These are phyloP conservation scores for Camellia granthamiana DNA, from an alignment of 148 eudicot genomes.

Conservation along the genomic window DNA sequence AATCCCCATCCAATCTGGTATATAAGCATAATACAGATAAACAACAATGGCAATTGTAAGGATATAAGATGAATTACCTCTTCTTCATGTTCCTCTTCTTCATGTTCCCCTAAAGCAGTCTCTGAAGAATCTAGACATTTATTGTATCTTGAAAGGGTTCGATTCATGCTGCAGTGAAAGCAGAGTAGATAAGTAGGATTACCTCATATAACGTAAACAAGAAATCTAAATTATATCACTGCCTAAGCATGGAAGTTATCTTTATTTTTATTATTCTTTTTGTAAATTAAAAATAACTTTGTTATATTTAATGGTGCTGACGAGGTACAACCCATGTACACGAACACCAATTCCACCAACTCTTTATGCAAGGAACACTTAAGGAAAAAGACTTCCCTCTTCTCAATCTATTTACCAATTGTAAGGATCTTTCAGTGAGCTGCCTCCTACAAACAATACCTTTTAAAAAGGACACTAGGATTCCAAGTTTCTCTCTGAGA, in stretches of 20 bases:
- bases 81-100: constrained; percentile 35
- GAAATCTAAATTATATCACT: not conserved
- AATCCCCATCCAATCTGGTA: too few relatives aligned
- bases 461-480: not conserved
- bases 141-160: constrained; percentile 52
- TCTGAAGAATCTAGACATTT: constrained; percentile 32
- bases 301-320: not conserved
- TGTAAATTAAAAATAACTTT: not conserved
- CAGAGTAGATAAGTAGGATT: not conserved
- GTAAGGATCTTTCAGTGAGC: not conserved
- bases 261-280: not conserved
- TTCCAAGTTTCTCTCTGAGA: not conserved
- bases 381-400: not conserved
- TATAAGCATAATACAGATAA: not conserved
- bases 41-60: not conserved
- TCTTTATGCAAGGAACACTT: not conserved
- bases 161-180: constrained; percentile 45
- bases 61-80: too few relatives aligned
- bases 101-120: constrained; percentile 22
- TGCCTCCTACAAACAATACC: not conserved
- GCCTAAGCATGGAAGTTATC: not conserved
- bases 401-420: not conserved
- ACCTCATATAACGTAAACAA: constrained; percentile 6
- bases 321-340: not conserved
- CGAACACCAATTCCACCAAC: not conserved